These are phyloP conservation scores for Sanchytrium tribonematis DNA, from an alignment of 371 early-diverging fungal genomes.

Conservation along the genomic window DNA sequence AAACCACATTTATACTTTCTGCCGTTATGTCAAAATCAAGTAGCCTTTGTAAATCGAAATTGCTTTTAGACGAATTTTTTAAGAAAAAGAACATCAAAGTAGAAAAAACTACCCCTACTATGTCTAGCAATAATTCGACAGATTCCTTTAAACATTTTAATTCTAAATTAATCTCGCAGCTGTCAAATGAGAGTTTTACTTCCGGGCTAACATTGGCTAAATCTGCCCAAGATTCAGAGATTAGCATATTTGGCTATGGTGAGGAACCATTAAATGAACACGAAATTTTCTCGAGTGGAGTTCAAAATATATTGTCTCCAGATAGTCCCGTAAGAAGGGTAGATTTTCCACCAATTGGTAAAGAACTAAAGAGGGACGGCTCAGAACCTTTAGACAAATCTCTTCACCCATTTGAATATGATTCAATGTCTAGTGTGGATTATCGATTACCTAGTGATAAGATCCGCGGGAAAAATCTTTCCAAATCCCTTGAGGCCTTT, in stretches of 20 bases:
- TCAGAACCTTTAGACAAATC: too few species aligned
- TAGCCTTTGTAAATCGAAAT: background rate
- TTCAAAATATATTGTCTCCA: too few species aligned
- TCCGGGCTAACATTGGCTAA: background rate
- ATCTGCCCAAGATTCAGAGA: background rate
- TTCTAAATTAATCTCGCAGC: background rate
- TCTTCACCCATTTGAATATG: too few species aligned
- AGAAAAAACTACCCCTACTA: background rate
- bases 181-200: background rate
- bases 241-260: background rate
- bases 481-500: too few species aligned
- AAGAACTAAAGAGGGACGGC: too few species aligned
- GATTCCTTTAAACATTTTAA: background rate
- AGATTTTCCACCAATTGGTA: too few species aligned
- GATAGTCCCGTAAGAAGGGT: too few species aligned
- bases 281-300: too few species aligned
- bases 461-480: too few species aligned
- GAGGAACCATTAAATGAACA: background rate
- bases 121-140: background rate
- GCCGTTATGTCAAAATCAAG: background rate
- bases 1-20: background rate
- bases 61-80: background rate
- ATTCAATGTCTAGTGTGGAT: too few species aligned
- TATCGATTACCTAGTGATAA: too few species aligned
- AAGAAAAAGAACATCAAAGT: background rate